These are phyloP conservation scores for Nakazawaea holstii DNA, from an alignment of 805 yeast genomes.

Conservation along the genomic window DNA sequence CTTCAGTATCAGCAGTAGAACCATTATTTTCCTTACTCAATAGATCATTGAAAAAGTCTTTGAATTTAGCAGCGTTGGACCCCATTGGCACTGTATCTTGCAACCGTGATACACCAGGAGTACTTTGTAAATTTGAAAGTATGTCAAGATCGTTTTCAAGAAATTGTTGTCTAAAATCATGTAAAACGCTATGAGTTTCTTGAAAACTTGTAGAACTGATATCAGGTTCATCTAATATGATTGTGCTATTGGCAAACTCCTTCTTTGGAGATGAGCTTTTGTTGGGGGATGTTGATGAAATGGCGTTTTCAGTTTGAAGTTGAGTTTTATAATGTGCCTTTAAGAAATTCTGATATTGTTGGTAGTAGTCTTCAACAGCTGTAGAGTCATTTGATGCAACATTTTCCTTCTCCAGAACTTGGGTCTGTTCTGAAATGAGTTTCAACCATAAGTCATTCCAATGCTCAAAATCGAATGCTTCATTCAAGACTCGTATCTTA, in stretches of 20 bases:
- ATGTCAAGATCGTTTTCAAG: constrained; percentile 10
- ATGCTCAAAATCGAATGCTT: constrained; percentile 23
- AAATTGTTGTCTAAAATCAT: constrained; percentile 14
- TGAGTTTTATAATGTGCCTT: constrained; percentile 4
- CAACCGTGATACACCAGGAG: background rate
- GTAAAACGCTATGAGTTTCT: constrained; percentile 22
- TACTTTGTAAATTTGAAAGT: constrained; percentile 5
- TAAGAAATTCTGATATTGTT: constrained; percentile 12
- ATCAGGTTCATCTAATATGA: constrained; percentile 11
- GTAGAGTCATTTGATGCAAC: constrained; percentile 7
- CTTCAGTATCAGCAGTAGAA: background rate
- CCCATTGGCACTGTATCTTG: background rate
- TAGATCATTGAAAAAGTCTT: constrained; percentile 4
- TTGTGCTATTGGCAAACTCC: constrained; percentile 4
- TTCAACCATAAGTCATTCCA: constrained; percentile 23
- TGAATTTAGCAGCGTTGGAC: background rate
- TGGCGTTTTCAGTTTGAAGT: constrained; percentile 11
- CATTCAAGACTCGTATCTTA: constrained; percentile 38
- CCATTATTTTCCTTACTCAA: background rate
- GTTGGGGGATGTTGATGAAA: background rate
- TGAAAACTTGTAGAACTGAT: constrained; percentile 16
- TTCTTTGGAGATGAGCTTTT: background rate
- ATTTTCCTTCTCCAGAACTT: constrained; percentile 14
- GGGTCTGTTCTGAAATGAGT: constrained; percentile 14
- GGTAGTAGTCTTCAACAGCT: constrained; percentile 3